These are phyloP conservation scores for Coemansia sp. DNA, from an alignment of 192 early-diverging fungal genomes.

Conservation along the genomic window DNA sequence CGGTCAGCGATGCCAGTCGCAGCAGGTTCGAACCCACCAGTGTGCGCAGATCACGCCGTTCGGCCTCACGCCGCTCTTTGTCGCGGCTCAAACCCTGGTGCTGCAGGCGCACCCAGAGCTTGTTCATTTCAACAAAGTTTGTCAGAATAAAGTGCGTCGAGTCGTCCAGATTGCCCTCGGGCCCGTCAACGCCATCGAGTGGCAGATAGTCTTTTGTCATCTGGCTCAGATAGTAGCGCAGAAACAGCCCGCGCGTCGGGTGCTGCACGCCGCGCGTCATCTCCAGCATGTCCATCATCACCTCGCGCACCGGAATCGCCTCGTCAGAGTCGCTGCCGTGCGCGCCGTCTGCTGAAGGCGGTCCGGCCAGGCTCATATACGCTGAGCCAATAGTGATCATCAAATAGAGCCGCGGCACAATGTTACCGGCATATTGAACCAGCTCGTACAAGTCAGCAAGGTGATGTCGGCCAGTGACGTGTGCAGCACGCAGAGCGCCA, in stretches of 20 bases:
- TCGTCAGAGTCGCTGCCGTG: conserved; percentile 35
- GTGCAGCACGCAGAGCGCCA: conserved; percentile 87
- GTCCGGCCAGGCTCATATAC: conserved; percentile 81
- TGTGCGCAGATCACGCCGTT: conserved; percentile 92
- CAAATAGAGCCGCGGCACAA: conserved; percentile 97
- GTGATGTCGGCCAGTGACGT: conserved; percentile 76
- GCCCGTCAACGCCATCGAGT: conserved; percentile 53
- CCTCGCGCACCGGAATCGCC: conserved; percentile 89
- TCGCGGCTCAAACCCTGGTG: conserved; percentile 94
- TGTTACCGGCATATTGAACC: conserved; percentile 97
- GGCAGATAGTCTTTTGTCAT: conserved; percentile 97
- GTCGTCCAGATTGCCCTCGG: conserved; percentile 84
- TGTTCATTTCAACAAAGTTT: conserved; percentile 99
- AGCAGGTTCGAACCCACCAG: conserved; percentile 97
- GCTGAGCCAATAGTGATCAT: conserved; percentile 99
- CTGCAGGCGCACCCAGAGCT: conserved; percentile 99
- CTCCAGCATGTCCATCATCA: conserved; percentile 99
- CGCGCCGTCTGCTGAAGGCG: conserved; percentile 9
- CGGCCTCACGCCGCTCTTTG: conserved; percentile 91
- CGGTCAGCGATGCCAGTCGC: conserved; percentile 88
- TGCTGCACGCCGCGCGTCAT: conserved; percentile 99
- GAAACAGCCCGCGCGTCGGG: conserved; percentile 94
- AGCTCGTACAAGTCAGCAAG: conserved; percentile 95
- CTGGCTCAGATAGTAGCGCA: conserved; percentile 91
- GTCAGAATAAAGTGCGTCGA: conserved; percentile 95